Evolutionary conservation across 176 grass and related monocot genomes (phyloP), one percentile per base, ranked within the genome.

Genomic region (Hordeum marinum): DNA sequence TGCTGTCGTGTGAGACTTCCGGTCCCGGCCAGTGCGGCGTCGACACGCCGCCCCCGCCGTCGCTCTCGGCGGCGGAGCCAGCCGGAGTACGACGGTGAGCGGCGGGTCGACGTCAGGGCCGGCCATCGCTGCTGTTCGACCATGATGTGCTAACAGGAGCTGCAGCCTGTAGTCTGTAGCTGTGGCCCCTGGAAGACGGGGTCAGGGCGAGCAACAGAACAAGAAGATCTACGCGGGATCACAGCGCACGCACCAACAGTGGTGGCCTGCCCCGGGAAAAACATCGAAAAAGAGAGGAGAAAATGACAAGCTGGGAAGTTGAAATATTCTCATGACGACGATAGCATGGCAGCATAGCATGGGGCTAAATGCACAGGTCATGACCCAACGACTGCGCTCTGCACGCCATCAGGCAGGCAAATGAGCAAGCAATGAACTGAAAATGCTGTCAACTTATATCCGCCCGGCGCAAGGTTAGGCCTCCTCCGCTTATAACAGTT

Each of bases 391-490:
- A 52, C 85, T 80, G 37, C 64, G 59, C 54, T 67, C 9, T 55
- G 55, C 50, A 76, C 14, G 70, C 32, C 12, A 12, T 8, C 69
- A 57, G 52, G 69, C 76, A 57, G 29, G 29, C 29, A 29, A 29
- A 54, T 12, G n/a, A 52, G 81, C 85, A 87, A 70, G 13, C 81
- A 72, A 87, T 70, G 35, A 70, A 84, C 23, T 55, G 48, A 84
- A 84, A 59, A 64, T 84, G 50, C 15, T 55, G 70, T 59, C 81
- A 25, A 63, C 52, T 63, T 29, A 70, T 81, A 80, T 80, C 81
- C 43, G 85, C 76, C 85, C 81, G 80, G 76, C 50, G 34, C 62
- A 78, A 91, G 85, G 76, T 84, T 85, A 84, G 84, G 74, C 52
- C 46, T 2, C 83, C 63, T 77, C 50, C 40, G 34, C 61, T 85